Percentiles rank a stretch among this genome's conserved stretches.
Conservation (phyloP, 768 basidiomycete species). For the Trametes maxima region DNA sequence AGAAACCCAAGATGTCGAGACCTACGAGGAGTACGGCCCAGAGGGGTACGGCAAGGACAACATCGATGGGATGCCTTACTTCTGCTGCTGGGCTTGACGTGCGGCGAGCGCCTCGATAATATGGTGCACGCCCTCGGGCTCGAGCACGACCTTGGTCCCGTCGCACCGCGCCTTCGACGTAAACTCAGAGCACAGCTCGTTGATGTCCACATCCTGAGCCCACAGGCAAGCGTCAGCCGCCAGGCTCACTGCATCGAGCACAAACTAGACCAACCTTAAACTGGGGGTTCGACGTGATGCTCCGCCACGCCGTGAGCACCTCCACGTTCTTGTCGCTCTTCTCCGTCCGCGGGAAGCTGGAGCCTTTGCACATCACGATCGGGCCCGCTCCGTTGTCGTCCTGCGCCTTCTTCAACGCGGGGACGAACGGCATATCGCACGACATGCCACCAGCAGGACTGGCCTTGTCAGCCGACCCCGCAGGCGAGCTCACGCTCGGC, state of each 20-base stretch:
- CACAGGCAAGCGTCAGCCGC: conserved; percentile 5
- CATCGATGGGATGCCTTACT: conserved; percentile 4
- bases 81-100: conserved; percentile 28
- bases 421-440: conserved; percentile 30
- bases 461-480: conserved; percentile 1
- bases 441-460: conserved; percentile 7
- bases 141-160: conserved; percentile 80
- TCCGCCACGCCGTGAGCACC: conserved; percentile 78
- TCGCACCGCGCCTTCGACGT: conserved; percentile 82
- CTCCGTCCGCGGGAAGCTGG: conserved; percentile 67
- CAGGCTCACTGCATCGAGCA: neutral
- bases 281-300: conserved; percentile 70
- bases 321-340: conserved; percentile 76
- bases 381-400: conserved; percentile 38
- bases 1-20: conserved; percentile 1
- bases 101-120: conserved; percentile 46
- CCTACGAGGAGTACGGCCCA: neutral
- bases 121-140: conserved; percentile 46
- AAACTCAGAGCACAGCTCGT: conserved; percentile 77
- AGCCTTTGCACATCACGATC: conserved; percentile 67
- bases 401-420: conserved; percentile 38
- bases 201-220: conserved; percentile 72
- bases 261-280: conserved; percentile 60
- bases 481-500: conserved; percentile 25
- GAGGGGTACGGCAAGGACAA: neutral